Evolutionary conservation across 129 eudicot genomes (phyloP).

Genomic region (Rutidosis leptorrhynchoides): DNA sequence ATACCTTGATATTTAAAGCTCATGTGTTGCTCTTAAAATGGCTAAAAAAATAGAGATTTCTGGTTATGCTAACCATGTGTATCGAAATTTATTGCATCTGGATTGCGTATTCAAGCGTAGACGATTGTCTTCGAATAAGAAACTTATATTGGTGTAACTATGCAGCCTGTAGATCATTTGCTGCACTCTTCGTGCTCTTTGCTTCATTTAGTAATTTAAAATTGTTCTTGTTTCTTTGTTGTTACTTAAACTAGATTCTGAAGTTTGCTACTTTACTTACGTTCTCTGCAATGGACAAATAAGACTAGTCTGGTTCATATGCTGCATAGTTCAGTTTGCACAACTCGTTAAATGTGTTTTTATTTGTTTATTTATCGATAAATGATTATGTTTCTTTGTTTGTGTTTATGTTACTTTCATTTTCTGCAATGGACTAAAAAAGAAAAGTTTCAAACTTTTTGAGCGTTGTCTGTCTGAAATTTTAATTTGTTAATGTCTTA

Average conservation of each 20-base stretch:
- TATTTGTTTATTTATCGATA: not conserved
- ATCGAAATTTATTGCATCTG: constrained; percentile 6
- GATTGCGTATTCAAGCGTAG: not conserved
- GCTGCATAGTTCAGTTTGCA: not conserved
- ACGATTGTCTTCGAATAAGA: not conserved
- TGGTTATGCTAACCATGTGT: not conserved
- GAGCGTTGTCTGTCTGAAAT: not conserved
- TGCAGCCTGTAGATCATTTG: not conserved
- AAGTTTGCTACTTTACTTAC: not conserved
- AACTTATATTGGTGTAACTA: not conserved
- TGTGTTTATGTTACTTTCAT: not conserved
- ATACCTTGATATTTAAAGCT: not conserved
- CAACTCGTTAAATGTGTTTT: not conserved
- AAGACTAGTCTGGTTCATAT: not conserved
- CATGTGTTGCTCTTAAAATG: not conserved
- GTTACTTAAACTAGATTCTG: not conserved
- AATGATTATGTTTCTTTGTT: not conserved
- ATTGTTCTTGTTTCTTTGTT: not conserved
- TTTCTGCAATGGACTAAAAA: not conserved
- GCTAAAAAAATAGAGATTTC: not conserved
- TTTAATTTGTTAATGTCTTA: not conserved
- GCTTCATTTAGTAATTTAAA: too few species aligned
- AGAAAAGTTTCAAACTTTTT: not conserved
- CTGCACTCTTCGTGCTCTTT: not conserved
- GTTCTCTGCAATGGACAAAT: not conserved